Conservation (phyloP, 306 rosid genomes). For the Ziziphus jujuba region DNA sequence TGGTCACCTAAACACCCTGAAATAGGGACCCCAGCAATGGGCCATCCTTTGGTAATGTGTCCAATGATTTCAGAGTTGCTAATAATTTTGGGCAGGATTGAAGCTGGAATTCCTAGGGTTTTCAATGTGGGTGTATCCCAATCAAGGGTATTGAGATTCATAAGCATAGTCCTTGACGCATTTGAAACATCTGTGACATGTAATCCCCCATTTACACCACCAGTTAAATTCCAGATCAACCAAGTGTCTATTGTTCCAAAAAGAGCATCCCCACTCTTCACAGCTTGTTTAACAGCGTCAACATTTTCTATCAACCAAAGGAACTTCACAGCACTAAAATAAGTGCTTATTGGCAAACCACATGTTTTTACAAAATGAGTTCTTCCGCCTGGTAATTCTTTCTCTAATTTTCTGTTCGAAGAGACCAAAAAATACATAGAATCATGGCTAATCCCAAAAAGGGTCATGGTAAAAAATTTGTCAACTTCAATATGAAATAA, state of each 20-base stretch:
- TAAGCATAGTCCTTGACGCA: slow-evolving; percentile 87
- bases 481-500: too few relatives aligned
- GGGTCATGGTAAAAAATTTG: neutral
- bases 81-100: slow-evolving; percentile 72
- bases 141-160: slow-evolving; percentile 74
- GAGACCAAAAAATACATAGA: slow-evolving; percentile 10
- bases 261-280: slow-evolving; percentile 66
- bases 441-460: neutral
- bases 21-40: slow-evolving; percentile 70
- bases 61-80: slow-evolving; percentile 85
- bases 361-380: slow-evolving; percentile 70
- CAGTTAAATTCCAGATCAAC: slow-evolving; percentile 89
- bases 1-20: slow-evolving; percentile 93
- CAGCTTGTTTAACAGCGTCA: slow-evolving; percentile 51
- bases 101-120: slow-evolving; percentile 52
- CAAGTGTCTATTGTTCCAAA: slow-evolving; percentile 91
- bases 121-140: slow-evolving; percentile 69
- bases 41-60: slow-evolving; percentile 61
- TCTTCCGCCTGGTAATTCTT: slow-evolving; percentile 73
- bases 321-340: slow-evolving; percentile 80
- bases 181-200: slow-evolving; percentile 88
- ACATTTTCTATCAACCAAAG: slow-evolving; percentile 89
- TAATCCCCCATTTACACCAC: slow-evolving; percentile 68
- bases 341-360: slow-evolving; percentile 86
- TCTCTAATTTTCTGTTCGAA: slow-evolving; percentile 65